Percentiles rank a stretch among this genome's conserved stretches.
These are phyloP conservation scores for Cordia subcordata DNA, from an alignment of 257 asterid genomes.

Conservation along the genomic window DNA sequence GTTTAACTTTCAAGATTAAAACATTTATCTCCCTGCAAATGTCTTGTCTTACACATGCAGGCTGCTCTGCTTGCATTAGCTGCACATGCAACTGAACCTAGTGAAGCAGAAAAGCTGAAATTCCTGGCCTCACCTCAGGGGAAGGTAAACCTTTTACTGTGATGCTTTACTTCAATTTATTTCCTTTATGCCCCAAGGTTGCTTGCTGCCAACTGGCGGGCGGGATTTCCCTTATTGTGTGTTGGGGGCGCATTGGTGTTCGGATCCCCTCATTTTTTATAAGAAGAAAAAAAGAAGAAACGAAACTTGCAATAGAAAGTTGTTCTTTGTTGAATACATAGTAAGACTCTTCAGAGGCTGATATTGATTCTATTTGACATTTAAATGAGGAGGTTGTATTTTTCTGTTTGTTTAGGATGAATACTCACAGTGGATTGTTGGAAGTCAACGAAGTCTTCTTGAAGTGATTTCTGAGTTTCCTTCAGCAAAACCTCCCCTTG, in stretches of 20 bases:
- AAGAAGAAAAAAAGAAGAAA: too few relatives aligned
- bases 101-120: slow-evolving; percentile 61
- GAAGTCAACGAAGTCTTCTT: slow-evolving; percentile 70
- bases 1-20: neutral
- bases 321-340: too few relatives aligned
- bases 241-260: too few relatives aligned
- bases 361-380: too few relatives aligned
- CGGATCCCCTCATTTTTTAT: too few relatives aligned
- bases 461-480: slow-evolving; percentile 86
- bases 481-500: slow-evolving; percentile 78
- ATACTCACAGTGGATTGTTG: slow-evolving; percentile 59
- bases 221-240: too few relatives aligned
- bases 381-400: too few relatives aligned
- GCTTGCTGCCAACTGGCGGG: too few relatives aligned
- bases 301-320: too few relatives aligned
- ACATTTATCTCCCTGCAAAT: slow-evolving; percentile 4
- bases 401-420: slow-evolving; percentile 51
- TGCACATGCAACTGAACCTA: slow-evolving; percentile 60
- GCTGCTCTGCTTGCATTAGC: slow-evolving; percentile 73
- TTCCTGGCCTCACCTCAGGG: slow-evolving; percentile 74
- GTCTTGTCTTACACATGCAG: slow-evolving; percentile 24
- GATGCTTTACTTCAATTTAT: neutral
- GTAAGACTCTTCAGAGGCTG: too few relatives aligned
- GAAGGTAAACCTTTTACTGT: slow-evolving; percentile 39
- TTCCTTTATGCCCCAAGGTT: neutral